phyloP scores from a whole-genome alignment of 2,329 filamentous ascomycete species.

The Stemphylium vesicarium region DNA sequence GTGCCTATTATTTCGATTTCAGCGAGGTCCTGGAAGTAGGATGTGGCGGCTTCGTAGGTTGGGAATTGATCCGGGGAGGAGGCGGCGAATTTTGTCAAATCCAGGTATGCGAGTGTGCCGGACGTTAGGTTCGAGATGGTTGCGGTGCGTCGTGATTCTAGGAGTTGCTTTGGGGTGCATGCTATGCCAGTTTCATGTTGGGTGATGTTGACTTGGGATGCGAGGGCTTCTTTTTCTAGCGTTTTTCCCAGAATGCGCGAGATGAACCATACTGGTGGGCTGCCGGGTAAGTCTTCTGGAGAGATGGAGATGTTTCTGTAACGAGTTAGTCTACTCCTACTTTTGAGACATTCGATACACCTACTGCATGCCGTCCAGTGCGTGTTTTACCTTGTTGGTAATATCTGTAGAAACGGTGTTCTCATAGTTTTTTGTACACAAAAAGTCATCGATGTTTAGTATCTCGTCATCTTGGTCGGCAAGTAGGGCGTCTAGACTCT shows the following conservation, averaged over 20 bases:
- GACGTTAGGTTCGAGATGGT: slow-evolving; percentile 23
- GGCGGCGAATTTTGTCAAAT: slow-evolving; percentile 24
- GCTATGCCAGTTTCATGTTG: slow-evolving; percentile 17
- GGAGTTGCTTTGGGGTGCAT: slow-evolving; percentile 32
- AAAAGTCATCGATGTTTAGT: slow-evolving; percentile 21
- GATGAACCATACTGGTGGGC: slow-evolving; percentile 36
- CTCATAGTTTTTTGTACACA: slow-evolving; percentile 23
- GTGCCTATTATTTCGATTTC: slow-evolving; percentile 19
- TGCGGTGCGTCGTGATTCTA: slow-evolving; percentile 25
- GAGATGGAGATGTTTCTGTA: slow-evolving; percentile 22
- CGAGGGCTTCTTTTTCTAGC: slow-evolving; percentile 11
- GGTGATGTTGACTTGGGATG: slow-evolving; percentile 23
- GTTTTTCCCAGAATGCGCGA: slow-evolving; percentile 16
- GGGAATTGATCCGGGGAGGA: slow-evolving; percentile 26
- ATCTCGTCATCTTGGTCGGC: slow-evolving; percentile 17
- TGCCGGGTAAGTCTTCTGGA: slow-evolving; percentile 25
- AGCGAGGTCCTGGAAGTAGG: slow-evolving; percentile 14
- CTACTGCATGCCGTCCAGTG: slow-evolving; percentile 23
- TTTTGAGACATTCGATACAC: background rate
- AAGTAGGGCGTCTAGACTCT: slow-evolving; percentile 31
- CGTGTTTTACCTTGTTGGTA: slow-evolving; percentile 10
- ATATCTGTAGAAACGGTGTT: background rate
- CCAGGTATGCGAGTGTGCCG: slow-evolving; percentile 29
- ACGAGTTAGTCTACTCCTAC: background rate
- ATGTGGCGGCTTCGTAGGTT: slow-evolving; percentile 19